Evolutionary conservation across 2,329 filamentous ascomycete genomes (phyloP), one percentile per base, ranked within the genome.

Genomic region (Fusarium torulosum): DNA sequence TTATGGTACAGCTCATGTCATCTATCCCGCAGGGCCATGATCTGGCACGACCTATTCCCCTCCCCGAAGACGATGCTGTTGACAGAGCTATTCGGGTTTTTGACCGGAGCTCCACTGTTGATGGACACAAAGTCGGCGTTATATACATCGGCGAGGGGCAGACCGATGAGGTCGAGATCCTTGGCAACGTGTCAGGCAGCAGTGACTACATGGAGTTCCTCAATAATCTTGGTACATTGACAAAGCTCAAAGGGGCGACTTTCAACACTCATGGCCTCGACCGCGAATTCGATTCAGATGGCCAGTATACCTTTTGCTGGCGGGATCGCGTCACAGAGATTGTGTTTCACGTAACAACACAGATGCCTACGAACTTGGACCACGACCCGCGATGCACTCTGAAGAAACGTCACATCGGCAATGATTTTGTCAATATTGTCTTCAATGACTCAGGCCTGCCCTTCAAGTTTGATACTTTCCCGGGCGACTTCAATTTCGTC

Each of bases 381-480:
- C 85, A 88, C 29, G 94, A 97, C 72, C 87, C 91, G 11, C 85
- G 88, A 64, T 93, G 91, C 74, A 89, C 90, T 64, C 86, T 88
- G 77, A 99, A 99, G 82, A 99, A 99, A 79, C 86, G 90, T 4
- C 96, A 98, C 75, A 96, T 98, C 63, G 96, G 96, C 59, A 99
- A 99, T 75, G 96, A 98, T 78, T 97, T 93, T 77, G 96, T 99
- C 75, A 98, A 97, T 76, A 97, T 99, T 71, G 91, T 99, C 59
- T 99, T 96, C 85, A 99, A 99, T 77, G 93, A 97, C 74, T 97
- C 94, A 3, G 95, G 96, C n/a, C 79, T 90, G 46, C 91, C 92
- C 0, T 98, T 97, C 81, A 86, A 87, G 53, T 97, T 97, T 76
- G 88, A 97, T 76, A 97, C 93, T 0, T 97, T 99, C 72, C 93